Conservation (phyloP, 192 early-diverging fungal species). For the Rhizoclosmatium globosum region DNA sequence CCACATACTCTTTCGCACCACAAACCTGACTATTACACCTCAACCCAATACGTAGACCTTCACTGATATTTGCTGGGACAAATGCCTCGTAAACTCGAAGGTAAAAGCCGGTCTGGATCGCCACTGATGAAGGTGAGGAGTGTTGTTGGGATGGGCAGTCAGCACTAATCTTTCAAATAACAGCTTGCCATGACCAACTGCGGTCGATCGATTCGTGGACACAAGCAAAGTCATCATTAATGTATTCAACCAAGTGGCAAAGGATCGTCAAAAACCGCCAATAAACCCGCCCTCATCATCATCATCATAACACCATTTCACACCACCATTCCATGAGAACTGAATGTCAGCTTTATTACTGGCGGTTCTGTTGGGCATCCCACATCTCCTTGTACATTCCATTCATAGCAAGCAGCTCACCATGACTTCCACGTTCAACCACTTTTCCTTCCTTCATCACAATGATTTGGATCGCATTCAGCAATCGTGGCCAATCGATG, state of each 20-base stretch:
- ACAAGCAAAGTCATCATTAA: slow-evolving; percentile 25
- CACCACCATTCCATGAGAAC: background rate
- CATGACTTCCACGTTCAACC: slow-evolving; percentile 87
- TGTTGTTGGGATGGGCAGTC: background rate
- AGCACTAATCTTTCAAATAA: background rate
- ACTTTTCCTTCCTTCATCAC: slow-evolving; percentile 89
- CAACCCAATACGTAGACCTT: slow-evolving; percentile 52
- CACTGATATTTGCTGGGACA: slow-evolving; percentile 75
- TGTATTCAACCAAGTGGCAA: slow-evolving; percentile 30
- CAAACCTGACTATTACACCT: background rate
- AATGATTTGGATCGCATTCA: slow-evolving; percentile 90
- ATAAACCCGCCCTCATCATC: background rate
- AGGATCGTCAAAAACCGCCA: slow-evolving; percentile 9
- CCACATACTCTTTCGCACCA: background rate
- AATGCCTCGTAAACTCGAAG: slow-evolving; percentile 66
- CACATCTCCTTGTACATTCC: slow-evolving; percentile 93
- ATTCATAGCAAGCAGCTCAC: slow-evolving; percentile 66
- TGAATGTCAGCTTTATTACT: background rate
- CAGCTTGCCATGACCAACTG: slow-evolving; percentile 40
- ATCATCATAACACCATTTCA: background rate
- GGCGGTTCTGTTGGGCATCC: slow-evolving; percentile 65
- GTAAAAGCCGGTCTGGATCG: slow-evolving; percentile 58
- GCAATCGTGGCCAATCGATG: slow-evolving; percentile 91
- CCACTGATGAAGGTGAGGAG: slow-evolving; percentile 51
- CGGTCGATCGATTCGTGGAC: slow-evolving; percentile 41